A percentile compares a stretch with the other conserved stretches of the same genome.
These are phyloP conservation scores for Actinomortierella ambigua DNA, from an alignment of 371 early-diverging fungal genomes.

Conservation along the genomic window DNA sequence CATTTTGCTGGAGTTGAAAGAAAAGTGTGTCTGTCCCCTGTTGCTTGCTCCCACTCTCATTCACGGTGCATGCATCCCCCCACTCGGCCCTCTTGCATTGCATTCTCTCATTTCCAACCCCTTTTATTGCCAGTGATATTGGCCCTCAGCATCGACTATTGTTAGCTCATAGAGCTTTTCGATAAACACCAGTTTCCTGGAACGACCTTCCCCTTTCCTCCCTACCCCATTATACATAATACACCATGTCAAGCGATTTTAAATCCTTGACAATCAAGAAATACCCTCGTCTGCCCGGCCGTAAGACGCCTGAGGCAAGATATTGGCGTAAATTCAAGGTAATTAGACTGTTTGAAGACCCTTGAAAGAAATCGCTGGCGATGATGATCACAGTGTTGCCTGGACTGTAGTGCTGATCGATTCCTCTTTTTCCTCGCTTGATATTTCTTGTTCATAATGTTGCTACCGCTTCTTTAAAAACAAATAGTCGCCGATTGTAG, in stretches of 20 bases:
- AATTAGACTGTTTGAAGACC: conserved; percentile 6
- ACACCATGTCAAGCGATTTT: conserved; percentile 56
- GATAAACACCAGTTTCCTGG: neutral
- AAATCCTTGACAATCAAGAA: conserved; percentile 64
- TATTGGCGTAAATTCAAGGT: conserved; percentile 89
- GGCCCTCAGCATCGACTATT: neutral
- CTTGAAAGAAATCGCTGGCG: neutral
- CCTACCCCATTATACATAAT: neutral
- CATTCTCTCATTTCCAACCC: neutral
- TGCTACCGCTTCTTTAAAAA: neutral
- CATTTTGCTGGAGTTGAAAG: too few relatives aligned
- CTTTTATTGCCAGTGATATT: neutral
- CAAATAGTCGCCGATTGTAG: conserved; percentile 74
- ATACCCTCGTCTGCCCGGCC: conserved; percentile 55
- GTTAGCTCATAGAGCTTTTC: neutral
- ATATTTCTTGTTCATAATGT: neutral
- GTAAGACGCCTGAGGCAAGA: conserved; percentile 69
- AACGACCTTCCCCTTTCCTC: neutral
- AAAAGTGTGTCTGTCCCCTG: too few relatives aligned
- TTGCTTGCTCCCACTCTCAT: too few relatives aligned
- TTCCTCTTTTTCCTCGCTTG: neutral
- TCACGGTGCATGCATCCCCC: too few relatives aligned
- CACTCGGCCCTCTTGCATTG: neutral
- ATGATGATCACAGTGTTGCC: too few relatives aligned
- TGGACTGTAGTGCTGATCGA: neutral